phyloP scores from a whole-genome alignment of 495 filamentous ascomycete species.

The Aspergillus baeticus region DNA sequence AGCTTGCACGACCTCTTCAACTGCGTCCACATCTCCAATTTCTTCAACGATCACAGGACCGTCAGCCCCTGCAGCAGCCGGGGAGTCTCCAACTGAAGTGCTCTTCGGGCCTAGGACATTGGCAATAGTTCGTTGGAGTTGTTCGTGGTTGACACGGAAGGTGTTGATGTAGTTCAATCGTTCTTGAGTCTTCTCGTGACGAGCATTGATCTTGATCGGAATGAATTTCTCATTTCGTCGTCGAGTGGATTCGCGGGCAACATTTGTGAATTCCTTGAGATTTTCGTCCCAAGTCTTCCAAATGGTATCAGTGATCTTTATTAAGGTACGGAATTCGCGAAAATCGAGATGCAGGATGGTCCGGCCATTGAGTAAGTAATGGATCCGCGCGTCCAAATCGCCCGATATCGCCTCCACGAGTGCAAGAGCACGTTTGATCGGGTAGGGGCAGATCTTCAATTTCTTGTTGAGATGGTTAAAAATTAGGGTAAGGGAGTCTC shows the following conservation, averaged over 20 bases:
- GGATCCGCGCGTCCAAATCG: conserved; percentile 83
- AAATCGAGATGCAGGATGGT: conserved; percentile 91
- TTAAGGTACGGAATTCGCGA: conserved; percentile 79
- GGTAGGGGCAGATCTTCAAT: conserved; percentile 90
- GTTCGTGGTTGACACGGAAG: conserved; percentile 95
- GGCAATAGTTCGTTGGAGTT: conserved; percentile 91
- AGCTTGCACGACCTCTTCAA: conserved; percentile 91
- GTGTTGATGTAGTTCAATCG: conserved; percentile 88
- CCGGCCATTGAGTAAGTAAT: conserved; percentile 78
- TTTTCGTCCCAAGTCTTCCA: conserved; percentile 94
- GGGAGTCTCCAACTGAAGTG: conserved; percentile 43
- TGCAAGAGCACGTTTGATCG: conserved; percentile 83
- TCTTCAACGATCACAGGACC: conserved; percentile 79
- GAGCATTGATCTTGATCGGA: conserved; percentile 87
- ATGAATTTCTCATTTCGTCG: conserved; percentile 96
- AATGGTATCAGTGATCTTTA: conserved; percentile 78
- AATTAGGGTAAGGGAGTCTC: conserved; percentile 82
- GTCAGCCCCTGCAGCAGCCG: conserved; percentile 45
- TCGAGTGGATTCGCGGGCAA: conserved; percentile 88
- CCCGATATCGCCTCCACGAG: conserved; percentile 98
- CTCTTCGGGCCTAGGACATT: conserved; percentile 82
- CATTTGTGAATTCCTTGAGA: conserved; percentile 95
- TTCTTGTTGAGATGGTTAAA: conserved; percentile 97
- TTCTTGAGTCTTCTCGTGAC: conserved; percentile 83
- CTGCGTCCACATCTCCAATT: conserved; percentile 97